Evolutionary conservation across 1,284 basidiomycete genomes (phyloP), one percentile per base, ranked within the genome.

Genomic region (Hymenochaete sp.): DNA sequence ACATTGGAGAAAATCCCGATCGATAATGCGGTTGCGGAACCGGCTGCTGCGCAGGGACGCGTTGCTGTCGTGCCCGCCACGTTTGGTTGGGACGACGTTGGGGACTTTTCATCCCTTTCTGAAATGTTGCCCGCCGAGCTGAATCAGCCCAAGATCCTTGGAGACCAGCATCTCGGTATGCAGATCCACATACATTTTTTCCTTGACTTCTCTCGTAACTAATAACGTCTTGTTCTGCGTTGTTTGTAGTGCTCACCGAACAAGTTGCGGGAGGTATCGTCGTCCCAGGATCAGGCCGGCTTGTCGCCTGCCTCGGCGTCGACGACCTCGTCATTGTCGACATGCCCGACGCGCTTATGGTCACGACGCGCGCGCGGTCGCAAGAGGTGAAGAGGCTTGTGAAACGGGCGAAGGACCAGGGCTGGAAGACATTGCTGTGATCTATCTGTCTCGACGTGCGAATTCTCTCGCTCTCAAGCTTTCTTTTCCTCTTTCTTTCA

Each of bases 41-140:
- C 86, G 31, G 85, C 86, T 39, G 77, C 85, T 28, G 63, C 72
- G 25, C 72, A 81, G 55, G 81, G 83, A 38, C 75, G 77, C 36
- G 85, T 89, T 49, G 85, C 85, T 16, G 85, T 89, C 43, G 81
- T 89, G 11, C 85, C 86, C 25, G 85, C 86, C 16, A 89, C 85
- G 7, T 89, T 89, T 57, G 85, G 85, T 69, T 89, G 85, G 86
- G 85, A 89, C 57, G 85, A 89, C 56, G 85, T 89, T 46, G 85
- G 85, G 54, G 86, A 89, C 61, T 89, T 88, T 64, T 86, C 85
- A 38, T 88, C 85, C 38, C 72, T 89, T 24, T 78, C 85, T 3
- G 86, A 87, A 57, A 68, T 87, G 41, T 62, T 89, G 26, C 85
- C 85, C 18, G 83, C 85, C 0, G 85, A 89, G 59, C 68, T 75